Evolutionary conservation across 805 yeast species (phyloP).

Genomic region (Candida koratica): DNA sequence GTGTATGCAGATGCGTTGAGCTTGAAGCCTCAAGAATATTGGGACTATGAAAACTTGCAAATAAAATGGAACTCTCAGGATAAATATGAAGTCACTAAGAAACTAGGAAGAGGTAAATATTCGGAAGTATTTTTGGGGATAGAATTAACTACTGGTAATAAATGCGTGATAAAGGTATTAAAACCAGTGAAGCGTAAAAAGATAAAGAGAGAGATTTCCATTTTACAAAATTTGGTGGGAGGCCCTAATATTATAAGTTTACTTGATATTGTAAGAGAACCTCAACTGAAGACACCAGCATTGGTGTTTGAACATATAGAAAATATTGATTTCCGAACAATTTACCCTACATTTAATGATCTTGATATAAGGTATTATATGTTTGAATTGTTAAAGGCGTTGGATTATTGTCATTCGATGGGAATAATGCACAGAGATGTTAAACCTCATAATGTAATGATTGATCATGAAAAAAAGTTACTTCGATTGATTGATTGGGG

Average conservation of each 20-base stretch:
- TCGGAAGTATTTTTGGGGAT: constrained; percentile 90
- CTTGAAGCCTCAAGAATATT: constrained; percentile 71
- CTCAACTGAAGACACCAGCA: constrained; percentile 80
- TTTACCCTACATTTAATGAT: constrained; percentile 76
- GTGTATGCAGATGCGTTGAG: constrained; percentile 81
- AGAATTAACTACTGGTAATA: constrained; percentile 53
- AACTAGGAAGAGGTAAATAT: constrained; percentile 89
- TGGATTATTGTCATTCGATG: constrained; percentile 87
- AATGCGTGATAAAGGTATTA: constrained; percentile 83
- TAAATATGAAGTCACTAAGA: constrained; percentile 79
- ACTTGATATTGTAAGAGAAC: constrained; percentile 84
- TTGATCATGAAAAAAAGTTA: constrained; percentile 62
- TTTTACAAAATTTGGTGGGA: constrained; percentile 74
- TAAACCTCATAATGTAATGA: constrained; percentile 92
- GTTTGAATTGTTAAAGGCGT: constrained; percentile 73
- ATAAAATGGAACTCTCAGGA: constrained; percentile 82
- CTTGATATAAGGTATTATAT: constrained; percentile 79
- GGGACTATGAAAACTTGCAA: constrained; percentile 73
- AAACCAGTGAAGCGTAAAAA: constrained; percentile 93
- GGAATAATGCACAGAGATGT: constrained; percentile 96
- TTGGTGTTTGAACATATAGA: constrained; percentile 80
- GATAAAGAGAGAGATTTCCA: constrained; percentile 85
- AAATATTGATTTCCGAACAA: constrained; percentile 79
- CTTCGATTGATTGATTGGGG: constrained; percentile 93
- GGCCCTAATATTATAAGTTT: constrained; percentile 79